A percentile compares a stretch with the other conserved stretches of the same genome.
Conservation (phyloP, 1,284 basidiomycete species). For the Porogramme epimiltina region DNA sequence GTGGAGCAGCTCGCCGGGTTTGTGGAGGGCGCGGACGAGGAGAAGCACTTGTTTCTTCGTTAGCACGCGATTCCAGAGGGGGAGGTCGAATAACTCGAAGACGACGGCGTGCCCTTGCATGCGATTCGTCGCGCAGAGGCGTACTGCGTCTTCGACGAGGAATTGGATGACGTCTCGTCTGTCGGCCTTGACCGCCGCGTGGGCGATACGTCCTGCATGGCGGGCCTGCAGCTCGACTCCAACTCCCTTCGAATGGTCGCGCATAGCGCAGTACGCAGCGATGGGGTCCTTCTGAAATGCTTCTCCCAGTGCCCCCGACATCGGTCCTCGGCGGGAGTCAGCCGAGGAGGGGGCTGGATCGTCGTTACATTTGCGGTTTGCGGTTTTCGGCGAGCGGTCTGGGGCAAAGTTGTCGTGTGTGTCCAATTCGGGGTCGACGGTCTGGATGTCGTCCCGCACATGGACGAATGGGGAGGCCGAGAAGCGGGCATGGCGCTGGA, state of each 20-base stretch:
- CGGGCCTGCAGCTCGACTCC: too few species aligned
- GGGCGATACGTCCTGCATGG: too few species aligned
- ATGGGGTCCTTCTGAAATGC: background rate
- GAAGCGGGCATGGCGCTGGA: constrained; percentile 6
- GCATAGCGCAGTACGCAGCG: background rate
- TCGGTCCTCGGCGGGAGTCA: too few species aligned
- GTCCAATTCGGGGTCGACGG: too few species aligned
- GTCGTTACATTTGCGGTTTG: too few species aligned
- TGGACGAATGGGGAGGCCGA: too few species aligned
- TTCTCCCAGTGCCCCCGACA: background rate
- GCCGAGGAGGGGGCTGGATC: too few species aligned
- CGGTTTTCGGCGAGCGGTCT: too few species aligned
- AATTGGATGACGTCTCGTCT: background rate
- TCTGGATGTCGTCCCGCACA: too few species aligned
- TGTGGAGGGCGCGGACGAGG: constrained; percentile 8
- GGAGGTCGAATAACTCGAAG: background rate
- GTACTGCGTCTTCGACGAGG: constrained; percentile 10
- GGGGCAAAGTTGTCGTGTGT: too few species aligned
- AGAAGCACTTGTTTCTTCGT: constrained; percentile 7
- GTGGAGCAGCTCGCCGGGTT: background rate
- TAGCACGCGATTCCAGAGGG: constrained; percentile 9
- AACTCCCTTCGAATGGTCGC: too few species aligned
- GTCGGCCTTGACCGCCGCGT: background rate
- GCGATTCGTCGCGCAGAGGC: background rate
- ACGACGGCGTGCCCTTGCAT: background rate